Base-by-base conservation (phyloP, 2,329 filamentous ascomycete species). In the Colletotrichum lindemuthianum region DNA sequence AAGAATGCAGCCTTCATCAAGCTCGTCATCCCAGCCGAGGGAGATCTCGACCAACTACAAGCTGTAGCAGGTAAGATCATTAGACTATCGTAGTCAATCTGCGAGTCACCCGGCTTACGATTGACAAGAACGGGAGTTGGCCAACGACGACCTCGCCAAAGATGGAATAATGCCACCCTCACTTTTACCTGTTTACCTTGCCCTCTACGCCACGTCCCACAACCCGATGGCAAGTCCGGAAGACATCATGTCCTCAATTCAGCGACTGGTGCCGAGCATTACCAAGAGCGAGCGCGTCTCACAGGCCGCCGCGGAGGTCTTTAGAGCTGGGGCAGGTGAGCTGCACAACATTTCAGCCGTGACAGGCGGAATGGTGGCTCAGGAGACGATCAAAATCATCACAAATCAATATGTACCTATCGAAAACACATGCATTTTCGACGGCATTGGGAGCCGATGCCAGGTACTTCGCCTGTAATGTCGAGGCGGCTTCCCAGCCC, bases 1-100 rank as follows among this genome's bases (percentile, higher is more conserved):
- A 97, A 96, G 79, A 96, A 97, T 70, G 95, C 94, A 53, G 91
- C 92, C 50, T 96, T 97, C 74, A 91, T 97, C 74, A 97, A 96
- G 78, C 86, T 98, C 51, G 89, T 98, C 61, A 91, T 90, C 69
- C 80, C 82, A 49, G 74, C 77, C 53, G 74, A 73, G 50, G 74
- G 80, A 54, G 77, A 75, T 32, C 78, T 78, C 72, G 79, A 81
- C 64, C 79, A 78, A 43, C 77, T 88, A 24, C 77, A 83, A 65
- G 81, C 86, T 74, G 74, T 85, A 45, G 79, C 86, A 63, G 82
- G 87, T 89, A 81, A 73, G 85, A 77, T 44, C 55, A 63, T 68
- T 40, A 49, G 33, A 16, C 60, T 51, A 37, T 32, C 16, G 40
- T 24, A 3, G n/a, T 51, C n/a, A 36, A 10, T 8, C 13, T 13